These are phyloP conservation scores for Claviceps citrina DNA, from an alignment of 2,329 filamentous ascomycete species.

Conservation along the genomic window DNA sequence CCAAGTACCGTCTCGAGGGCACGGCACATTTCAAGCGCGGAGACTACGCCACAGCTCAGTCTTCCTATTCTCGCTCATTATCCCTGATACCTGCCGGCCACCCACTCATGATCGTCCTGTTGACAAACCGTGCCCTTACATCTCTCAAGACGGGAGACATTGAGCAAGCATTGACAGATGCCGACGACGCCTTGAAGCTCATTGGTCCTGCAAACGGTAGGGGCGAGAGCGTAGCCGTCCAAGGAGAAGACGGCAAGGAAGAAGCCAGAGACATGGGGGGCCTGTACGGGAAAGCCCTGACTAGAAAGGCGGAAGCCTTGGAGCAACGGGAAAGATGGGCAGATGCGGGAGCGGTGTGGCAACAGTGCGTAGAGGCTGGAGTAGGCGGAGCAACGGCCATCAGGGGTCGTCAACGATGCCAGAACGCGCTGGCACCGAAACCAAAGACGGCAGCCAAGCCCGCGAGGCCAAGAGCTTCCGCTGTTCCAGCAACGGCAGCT, in stretches of 20 bases:
- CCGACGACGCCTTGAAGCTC: constrained; percentile 61
- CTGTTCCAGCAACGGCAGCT: constrained; percentile 24
- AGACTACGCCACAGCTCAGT: constrained; percentile 76
- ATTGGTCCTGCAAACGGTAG: constrained; percentile 71
- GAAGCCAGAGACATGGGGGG: constrained; percentile 76
- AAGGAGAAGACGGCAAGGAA: constrained; percentile 37
- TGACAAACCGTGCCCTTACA: constrained; percentile 82
- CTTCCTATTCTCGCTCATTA: constrained; percentile 66
- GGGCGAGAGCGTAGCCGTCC: constrained; percentile 61
- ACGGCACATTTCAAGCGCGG: constrained; percentile 87
- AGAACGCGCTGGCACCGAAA: constrained; percentile 66
- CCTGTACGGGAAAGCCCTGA: constrained; percentile 83
- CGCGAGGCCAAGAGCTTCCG: constrained; percentile 19
- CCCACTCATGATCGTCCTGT: constrained; percentile 72
- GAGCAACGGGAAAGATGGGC: constrained; percentile 91
- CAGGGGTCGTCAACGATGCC: constrained; percentile 75
- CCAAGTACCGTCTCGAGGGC: constrained; percentile 63
- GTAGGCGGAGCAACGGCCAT: constrained; percentile 75
- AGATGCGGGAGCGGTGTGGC: constrained; percentile 71
- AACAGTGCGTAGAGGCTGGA: constrained; percentile 64
- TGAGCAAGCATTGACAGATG: constrained; percentile 71
- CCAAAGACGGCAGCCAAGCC: constrained; percentile 24
- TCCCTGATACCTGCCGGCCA: constrained; percentile 60
- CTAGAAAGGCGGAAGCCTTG: constrained; percentile 86
- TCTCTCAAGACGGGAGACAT: constrained; percentile 84